Conservation (phyloP, 169 alveolate species). For the Eimeria sp. region DNA sequence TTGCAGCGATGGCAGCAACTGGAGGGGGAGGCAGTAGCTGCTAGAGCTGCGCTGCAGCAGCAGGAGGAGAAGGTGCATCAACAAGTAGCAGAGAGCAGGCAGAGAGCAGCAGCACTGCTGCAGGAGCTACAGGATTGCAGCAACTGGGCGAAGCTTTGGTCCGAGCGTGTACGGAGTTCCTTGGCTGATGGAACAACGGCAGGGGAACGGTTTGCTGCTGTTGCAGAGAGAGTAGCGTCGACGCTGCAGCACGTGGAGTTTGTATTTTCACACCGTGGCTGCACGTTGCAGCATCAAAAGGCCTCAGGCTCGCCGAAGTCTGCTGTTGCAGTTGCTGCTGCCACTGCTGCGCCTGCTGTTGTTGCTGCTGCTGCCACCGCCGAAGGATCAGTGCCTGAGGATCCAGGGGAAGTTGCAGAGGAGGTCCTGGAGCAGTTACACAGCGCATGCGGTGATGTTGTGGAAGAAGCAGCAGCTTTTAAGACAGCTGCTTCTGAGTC, state of each 20-base stretch:
- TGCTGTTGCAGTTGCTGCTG: too few species aligned
- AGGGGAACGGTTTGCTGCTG: not conserved
- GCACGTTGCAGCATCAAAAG: too few species aligned
- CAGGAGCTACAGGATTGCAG: not conserved
- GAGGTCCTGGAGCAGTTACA: too few species aligned
- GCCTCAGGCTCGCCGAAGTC: too few species aligned
- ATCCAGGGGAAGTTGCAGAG: too few species aligned
- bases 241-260: not conserved
- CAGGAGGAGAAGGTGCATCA: not conserved
- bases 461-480: not conserved
- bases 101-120: not conserved
- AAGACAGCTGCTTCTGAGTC: not conserved
- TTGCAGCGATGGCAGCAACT: conserved; percentile 4
- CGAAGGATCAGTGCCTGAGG: too few species aligned
- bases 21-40: not conserved
- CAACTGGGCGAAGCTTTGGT: not conserved
- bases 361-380: too few species aligned
- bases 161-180: not conserved
- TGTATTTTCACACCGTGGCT: not conserved
- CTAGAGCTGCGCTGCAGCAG: not conserved
- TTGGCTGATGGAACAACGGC: not conserved
- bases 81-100: too few species aligned
- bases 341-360: too few species aligned
- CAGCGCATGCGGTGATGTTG: too few species aligned
- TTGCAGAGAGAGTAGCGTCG: not conserved